Conservation (phyloP, 305 asterid genomes). For the Coffea humblotiana region DNA sequence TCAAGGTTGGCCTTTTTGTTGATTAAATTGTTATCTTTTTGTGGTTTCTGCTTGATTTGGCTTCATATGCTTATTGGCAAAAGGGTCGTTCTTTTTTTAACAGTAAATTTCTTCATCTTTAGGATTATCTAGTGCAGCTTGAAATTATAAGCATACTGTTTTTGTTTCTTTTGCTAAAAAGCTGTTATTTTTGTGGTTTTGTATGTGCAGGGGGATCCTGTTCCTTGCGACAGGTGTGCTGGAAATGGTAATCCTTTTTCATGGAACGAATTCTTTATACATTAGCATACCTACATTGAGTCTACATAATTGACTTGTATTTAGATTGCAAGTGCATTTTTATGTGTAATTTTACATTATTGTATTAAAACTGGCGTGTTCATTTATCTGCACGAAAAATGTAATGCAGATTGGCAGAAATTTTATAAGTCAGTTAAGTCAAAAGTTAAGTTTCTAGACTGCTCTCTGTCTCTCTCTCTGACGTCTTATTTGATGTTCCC, state of each 20-base stretch:
- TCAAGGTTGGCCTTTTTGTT: constrained; percentile 49
- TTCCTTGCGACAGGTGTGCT: constrained; percentile 82
- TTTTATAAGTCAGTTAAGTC: neutral
- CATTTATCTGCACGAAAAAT: neutral
- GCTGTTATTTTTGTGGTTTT: constrained; percentile 6
- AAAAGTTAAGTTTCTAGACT: neutral
- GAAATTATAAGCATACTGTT: neutral
- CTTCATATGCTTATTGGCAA: neutral
- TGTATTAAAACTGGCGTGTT: too few relatives aligned
- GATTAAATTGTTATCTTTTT: neutral
- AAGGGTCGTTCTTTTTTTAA: neutral
- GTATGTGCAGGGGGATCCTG: constrained; percentile 83
- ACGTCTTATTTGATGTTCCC: neutral
- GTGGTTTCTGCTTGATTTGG: constrained; percentile 4
- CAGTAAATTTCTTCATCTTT: neutral
- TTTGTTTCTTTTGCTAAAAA: neutral
- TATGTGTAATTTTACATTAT: neutral
- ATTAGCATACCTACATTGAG: neutral
- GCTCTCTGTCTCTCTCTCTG: too few relatives aligned
- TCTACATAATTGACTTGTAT: neutral
- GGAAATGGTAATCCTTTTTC: constrained; percentile 64
- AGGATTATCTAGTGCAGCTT: neutral
- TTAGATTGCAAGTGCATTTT: neutral
- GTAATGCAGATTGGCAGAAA: neutral
- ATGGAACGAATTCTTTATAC: neutral